A percentile compares a stretch with the other conserved stretches of the same genome.
Evolutionary conservation across 805 yeast species (phyloP).

Genomic region (Candida oleophila): DNA sequence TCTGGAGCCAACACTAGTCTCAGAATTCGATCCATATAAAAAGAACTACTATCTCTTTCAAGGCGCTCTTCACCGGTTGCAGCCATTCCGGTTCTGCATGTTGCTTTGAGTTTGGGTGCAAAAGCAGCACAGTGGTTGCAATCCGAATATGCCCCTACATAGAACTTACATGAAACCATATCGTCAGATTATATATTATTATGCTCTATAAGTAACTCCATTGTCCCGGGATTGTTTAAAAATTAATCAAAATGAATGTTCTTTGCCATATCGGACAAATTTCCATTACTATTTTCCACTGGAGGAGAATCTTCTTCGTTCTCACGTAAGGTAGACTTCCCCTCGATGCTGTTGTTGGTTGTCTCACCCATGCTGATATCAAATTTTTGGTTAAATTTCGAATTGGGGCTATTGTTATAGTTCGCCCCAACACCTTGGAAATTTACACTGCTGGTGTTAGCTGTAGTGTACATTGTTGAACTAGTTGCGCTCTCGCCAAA

Average conservation of each 20-base stretch:
- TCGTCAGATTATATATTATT: too few relatives aligned
- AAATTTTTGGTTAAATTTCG: background rate
- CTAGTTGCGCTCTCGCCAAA: background rate
- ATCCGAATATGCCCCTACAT: too few relatives aligned
- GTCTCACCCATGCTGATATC: background rate
- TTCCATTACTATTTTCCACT: slow-evolving; percentile 1
- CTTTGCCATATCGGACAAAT: slow-evolving; percentile 5
- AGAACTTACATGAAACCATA: too few relatives aligned
- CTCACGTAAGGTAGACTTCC: background rate
- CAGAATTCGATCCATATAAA: too few relatives aligned
- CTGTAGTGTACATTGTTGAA: background rate
- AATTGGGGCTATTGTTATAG: background rate
- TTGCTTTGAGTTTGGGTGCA: too few relatives aligned
- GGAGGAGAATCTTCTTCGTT: background rate
- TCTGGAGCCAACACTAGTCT: too few relatives aligned
- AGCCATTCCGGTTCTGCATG: too few relatives aligned
- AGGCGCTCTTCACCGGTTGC: too few relatives aligned
- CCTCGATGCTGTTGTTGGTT: background rate
- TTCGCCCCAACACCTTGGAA: background rate
- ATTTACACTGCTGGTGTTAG: background rate
- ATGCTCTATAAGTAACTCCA: background rate
- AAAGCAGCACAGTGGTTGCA: too few relatives aligned
- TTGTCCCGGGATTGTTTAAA: background rate
- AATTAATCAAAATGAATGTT: background rate
- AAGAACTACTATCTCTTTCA: too few relatives aligned